Base-by-base conservation (phyloP, 1,139 yeast species). In the Yamadazyma triangularis region DNA sequence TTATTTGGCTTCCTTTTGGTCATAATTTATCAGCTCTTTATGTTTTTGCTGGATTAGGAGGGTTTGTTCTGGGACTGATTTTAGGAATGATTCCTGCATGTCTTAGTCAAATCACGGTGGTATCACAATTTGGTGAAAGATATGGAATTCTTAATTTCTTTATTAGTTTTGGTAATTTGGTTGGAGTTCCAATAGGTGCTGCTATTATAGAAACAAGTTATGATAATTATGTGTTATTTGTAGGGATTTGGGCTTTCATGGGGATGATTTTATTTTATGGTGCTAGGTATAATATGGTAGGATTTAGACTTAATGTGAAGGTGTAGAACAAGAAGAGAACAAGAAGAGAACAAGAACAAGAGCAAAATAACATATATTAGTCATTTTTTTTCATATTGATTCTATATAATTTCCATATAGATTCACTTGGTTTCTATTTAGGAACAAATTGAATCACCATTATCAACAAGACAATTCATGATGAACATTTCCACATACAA, bases 1-100 rank as follows among this genome's bases (percentile, higher is more conserved):
- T 58, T 3, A 39, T 77, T 10, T 76, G 81, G 81, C 49, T 73
- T 8, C 81, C 80, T 4, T 68, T 75, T 37, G 81, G 79, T 2
- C 35, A 48, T n/a, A 54, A 54, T 28, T 33, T 47, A 10, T 53
- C 48, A 0, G 70, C 56, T 0, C 56, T 74, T 37, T 63, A 68
- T 37, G 58, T 60, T 0, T 76, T 75, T 44, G 60, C 77, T 9
- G 62, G 63, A 7, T 29, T 70, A 1, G 72, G 70, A 40, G 83
- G 85, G 1, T 71, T 74, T 47, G 63, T 66, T 38, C 49, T 45
- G 36, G 59, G 56, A 8, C 47, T 51, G 34, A 59, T 65, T 26
- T 35, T 39, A 14, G 39, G 42, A 13, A 45, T 65, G 38, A 47
- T 64, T 2, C 71, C 72, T 2, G 56, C 63, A 2, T 65, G 71